Conservation (phyloP, 345 rosid genomes). For the Microthlaspi erraticum region DNA sequence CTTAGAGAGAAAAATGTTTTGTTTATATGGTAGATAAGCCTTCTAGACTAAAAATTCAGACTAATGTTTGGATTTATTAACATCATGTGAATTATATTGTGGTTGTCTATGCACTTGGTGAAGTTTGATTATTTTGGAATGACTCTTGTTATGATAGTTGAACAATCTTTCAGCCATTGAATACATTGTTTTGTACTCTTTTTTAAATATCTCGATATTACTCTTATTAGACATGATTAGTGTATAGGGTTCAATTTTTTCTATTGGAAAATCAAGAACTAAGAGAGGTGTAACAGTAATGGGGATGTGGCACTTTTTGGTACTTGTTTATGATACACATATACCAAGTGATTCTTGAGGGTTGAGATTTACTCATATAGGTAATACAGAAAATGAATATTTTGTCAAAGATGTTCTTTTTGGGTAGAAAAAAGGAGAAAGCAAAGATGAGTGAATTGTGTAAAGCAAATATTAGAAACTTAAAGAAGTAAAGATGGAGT, state of each 20-base stretch:
- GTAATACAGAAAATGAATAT: constrained; percentile 6
- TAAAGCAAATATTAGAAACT: constrained; percentile 42
- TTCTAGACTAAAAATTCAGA: neutral
- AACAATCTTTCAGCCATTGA: neutral
- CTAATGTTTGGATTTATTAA: neutral
- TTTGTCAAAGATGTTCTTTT: constrained; percentile 27
- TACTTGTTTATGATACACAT: constrained; percentile 32
- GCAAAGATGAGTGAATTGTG: constrained; percentile 44
- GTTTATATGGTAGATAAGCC: neutral
- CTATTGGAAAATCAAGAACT: constrained; percentile 10
- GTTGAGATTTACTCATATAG: constrained; percentile 32
- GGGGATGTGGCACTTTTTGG: constrained; percentile 29
- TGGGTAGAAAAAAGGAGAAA: constrained; percentile 34
- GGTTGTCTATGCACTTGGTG: constrained; percentile 4
- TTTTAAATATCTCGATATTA: neutral
- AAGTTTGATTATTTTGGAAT: constrained; percentile 14
- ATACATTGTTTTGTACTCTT: neutral
- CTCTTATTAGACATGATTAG: constrained; percentile 12
- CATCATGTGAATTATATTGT: constrained; percentile 16
- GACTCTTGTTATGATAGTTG: neutral
- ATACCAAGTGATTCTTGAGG: constrained; percentile 35
- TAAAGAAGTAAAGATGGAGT: constrained; percentile 39
- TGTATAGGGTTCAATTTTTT: constrained; percentile 24
- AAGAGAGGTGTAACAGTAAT: constrained; percentile 27
- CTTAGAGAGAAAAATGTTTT: neutral